Evolutionary conservation across 176 grass and related monocot species (phyloP).

Genomic region (Juncus effusus): DNA sequence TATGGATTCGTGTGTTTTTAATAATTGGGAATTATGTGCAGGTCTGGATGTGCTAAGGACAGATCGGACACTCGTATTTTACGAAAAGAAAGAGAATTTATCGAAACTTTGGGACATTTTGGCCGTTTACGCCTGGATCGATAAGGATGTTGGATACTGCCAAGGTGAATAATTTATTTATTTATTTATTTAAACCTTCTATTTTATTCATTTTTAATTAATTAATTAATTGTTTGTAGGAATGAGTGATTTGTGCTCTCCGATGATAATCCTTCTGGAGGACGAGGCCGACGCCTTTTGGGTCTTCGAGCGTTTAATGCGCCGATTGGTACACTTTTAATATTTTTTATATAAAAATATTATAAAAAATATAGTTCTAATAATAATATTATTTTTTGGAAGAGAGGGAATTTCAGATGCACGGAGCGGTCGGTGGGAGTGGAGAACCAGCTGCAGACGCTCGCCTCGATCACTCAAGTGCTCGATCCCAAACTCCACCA

Average conservation of each 20-base stretch:
- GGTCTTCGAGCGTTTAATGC: constrained; percentile 98
- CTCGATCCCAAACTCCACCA: constrained; percentile 94
- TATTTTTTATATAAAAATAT: constrained; percentile 16
- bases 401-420: constrained; percentile 99
- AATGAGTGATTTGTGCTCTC: constrained; percentile 99
- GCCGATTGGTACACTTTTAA: constrained; percentile 69
- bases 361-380: not conserved
- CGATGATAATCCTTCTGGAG: constrained; percentile 86
- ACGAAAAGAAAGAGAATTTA: constrained; percentile 96
- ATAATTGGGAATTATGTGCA: constrained; percentile 16
- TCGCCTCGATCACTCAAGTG: constrained; percentile 95
- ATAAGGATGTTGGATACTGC: constrained; percentile 98
- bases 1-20: constrained; percentile 8
- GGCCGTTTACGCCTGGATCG: constrained; percentile 96
- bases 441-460: constrained; percentile 82
- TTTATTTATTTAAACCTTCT: constrained; percentile 13
- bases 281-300: constrained; percentile 99
- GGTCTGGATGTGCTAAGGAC: constrained; percentile 96
- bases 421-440: constrained; percentile 93
- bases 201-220: constrained; percentile 17
- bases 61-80: constrained; percentile 92
- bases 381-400: constrained; percentile 42
- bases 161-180: constrained; percentile 47
- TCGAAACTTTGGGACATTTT: constrained; percentile 98
- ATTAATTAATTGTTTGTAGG: constrained; percentile 33